These are phyloP conservation scores for Chaetomium sp. DNA, from an alignment of 2,329 filamentous ascomycete genomes.

Conservation along the genomic window DNA sequence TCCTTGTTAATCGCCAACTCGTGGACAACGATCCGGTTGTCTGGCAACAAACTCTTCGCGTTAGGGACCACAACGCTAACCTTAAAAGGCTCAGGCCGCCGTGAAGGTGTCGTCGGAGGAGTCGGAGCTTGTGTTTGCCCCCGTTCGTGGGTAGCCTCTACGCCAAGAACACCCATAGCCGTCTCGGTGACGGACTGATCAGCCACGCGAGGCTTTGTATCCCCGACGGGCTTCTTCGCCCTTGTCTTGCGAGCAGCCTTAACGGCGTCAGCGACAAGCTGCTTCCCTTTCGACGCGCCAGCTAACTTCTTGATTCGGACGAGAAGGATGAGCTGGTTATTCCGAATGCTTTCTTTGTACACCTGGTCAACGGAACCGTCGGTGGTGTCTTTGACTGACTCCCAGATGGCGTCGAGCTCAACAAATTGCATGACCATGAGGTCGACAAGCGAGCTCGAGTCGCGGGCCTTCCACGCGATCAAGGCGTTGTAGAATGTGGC, in stretches of 20 bases:
- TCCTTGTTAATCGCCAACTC: conserved; percentile 75
- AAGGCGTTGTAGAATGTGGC: conserved; percentile 72
- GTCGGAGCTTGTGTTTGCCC: conserved; percentile 45
- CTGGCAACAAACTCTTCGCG: conserved; percentile 52
- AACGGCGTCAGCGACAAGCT: conserved; percentile 68
- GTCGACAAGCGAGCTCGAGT: conserved; percentile 70
- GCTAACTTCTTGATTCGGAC: conserved; percentile 74
- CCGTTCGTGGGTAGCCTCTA: conserved; percentile 32
- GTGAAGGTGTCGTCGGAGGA: conserved; percentile 46
- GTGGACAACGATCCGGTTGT: conserved; percentile 69
- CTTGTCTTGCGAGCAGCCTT: conserved; percentile 61
- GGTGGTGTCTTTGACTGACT: conserved; percentile 72
- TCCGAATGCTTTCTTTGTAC: conserved; percentile 73
- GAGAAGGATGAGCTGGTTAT: conserved; percentile 73
- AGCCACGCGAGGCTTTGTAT: conserved; percentile 63
- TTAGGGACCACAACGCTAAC: conserved; percentile 21
- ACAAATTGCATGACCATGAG: conserved; percentile 85
- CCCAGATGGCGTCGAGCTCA: conserved; percentile 75
- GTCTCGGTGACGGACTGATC: conserved; percentile 36
- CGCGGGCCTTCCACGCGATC: conserved; percentile 76
- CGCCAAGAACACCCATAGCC: conserved; percentile 36
- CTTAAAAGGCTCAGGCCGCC: conserved; percentile 30
- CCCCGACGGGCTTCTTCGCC: conserved; percentile 59
- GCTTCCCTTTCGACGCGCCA: conserved; percentile 63
- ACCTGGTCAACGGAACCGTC: conserved; percentile 66